Evolutionary conservation across 352 stramenopile genomes (phyloP).

Genomic region (Phytophthora brassicae): DNA sequence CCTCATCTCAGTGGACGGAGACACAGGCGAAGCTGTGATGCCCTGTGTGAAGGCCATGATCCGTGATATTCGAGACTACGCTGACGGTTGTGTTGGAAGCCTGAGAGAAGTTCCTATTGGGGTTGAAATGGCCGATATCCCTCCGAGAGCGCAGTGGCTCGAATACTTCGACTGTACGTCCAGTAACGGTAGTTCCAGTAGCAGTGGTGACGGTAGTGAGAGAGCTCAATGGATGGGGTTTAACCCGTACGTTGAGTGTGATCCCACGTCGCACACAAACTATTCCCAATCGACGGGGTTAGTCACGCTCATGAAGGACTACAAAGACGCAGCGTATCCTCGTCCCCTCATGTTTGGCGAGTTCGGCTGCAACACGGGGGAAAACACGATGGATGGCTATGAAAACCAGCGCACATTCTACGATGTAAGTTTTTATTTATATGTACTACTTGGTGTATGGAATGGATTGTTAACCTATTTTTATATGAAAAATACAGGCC

Average conservation of each 20-base stretch:
- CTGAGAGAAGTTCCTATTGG: slow-evolving; percentile 71
- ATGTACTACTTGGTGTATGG: too few relatives aligned
- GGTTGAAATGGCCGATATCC: slow-evolving; percentile 71
- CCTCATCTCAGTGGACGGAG: slow-evolving; percentile 43
- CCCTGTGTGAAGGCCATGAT: slow-evolving; percentile 76
- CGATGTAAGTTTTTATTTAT: slow-evolving; percentile 35
- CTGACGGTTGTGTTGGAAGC: slow-evolving; percentile 34
- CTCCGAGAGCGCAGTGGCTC: slow-evolving; percentile 59
- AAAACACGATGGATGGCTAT: slow-evolving; percentile 66
- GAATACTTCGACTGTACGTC: slow-evolving; percentile 74
- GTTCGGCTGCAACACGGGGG: slow-evolving; percentile 63
- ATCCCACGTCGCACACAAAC: slow-evolving; percentile 40
- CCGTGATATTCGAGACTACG: slow-evolving; percentile 59
- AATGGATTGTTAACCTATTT: too few relatives aligned
- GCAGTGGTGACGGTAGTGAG: slow-evolving; percentile 21
- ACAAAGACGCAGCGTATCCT: slow-evolving; percentile 44
- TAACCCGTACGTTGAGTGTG: slow-evolving; percentile 66
- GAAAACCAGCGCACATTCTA: slow-evolving; percentile 66
- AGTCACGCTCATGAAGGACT: slow-evolving; percentile 57
- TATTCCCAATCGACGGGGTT: slow-evolving; percentile 57
- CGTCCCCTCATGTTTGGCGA: slow-evolving; percentile 73
- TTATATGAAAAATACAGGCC: slow-evolving; percentile 30
- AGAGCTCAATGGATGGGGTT: slow-evolving; percentile 54
- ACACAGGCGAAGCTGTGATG: slow-evolving; percentile 43
- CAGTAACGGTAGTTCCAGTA: slow-evolving; percentile 31